Evolutionary conservation across 805 yeast genomes (phyloP), one percentile per base, ranked within the genome.

Genomic region (Barnettozyma sp.): DNA sequence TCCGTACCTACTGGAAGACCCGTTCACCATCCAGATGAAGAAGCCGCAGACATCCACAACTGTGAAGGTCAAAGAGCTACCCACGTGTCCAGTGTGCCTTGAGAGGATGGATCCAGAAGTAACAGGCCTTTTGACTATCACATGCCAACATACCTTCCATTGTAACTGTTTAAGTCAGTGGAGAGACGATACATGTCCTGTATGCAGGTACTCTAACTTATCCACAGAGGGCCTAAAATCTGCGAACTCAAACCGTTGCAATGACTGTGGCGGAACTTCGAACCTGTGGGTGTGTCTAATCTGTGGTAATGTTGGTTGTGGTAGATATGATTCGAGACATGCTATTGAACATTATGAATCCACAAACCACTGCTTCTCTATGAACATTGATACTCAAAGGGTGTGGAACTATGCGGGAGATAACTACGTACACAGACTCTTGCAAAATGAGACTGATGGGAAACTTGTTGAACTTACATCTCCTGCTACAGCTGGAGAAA

Each of bases 391-490:
- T 9, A 74, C 94, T 0, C 92, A 87, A 42, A 65, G 97, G 26
- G 95, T 87, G 1, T 87, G 97, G 97, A 96, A 87, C 55, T 87
- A 87, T 55, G 87, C 88, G 0, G 88, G 88, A 3, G 97, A 87
- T 54, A 78, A 76, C 44, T 87, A 87, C 55, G 96, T 87, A 8
- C 97, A 87, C 56, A 59, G 97, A 33, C 60, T 87, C 28, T 71
- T 87, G 4, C 85, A 87, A 42, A 86, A 84, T 56, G 88, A 83
- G 54, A 68, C 80, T 0, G 96, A 87, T 54, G 97, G 97, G 1
- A 88, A 88, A 48, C 59, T 88, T 22, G 95, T 87, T 3, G 97
- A 87, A 55, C 64, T 86, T 11, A 43, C 45, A 9, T 38, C 45
- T 2, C 30, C 43, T 1, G 18, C 27, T 9, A 18, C 18, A 25